Conservation (phyloP, 1,139 yeast genomes). For the Diutina sp. region DNA sequence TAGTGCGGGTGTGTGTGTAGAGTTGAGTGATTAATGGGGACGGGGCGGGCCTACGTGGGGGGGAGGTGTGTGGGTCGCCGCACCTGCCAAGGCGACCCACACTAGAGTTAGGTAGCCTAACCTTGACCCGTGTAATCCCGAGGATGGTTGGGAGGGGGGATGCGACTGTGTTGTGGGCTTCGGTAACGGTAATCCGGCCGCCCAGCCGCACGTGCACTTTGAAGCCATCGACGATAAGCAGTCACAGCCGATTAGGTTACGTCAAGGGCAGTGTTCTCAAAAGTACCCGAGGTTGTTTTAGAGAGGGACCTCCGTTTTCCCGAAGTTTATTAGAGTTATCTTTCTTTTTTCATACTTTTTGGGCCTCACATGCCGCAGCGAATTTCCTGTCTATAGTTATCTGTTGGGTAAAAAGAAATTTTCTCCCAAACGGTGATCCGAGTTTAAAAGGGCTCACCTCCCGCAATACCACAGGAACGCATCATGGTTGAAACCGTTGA, state of each 20-base stretch:
- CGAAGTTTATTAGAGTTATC: background rate
- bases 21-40: background rate
- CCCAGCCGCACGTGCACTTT: background rate
- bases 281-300: background rate
- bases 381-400: background rate
- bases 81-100: background rate
- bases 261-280: background rate
- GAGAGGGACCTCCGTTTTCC: background rate
- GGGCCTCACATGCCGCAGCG: background rate
- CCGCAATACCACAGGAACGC: background rate
- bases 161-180: background rate
- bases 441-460: background rate
- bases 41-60: background rate
- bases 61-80: background rate
- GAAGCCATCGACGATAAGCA: background rate
- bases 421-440: background rate
- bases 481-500: slow-evolving; percentile 44
- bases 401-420: slow-evolving; percentile 3
- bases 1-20: background rate
- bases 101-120: background rate
- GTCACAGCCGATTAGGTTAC: background rate
- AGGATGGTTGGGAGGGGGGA: background rate
- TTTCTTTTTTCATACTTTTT: slow-evolving; percentile 2
- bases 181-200: background rate
- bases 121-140: background rate